A percentile compares a stretch with the other conserved stretches of the same genome.
phyloP scores from a whole-genome alignment of 768 basidiomycete genomes.

The Trametes cinnabarina region DNA sequence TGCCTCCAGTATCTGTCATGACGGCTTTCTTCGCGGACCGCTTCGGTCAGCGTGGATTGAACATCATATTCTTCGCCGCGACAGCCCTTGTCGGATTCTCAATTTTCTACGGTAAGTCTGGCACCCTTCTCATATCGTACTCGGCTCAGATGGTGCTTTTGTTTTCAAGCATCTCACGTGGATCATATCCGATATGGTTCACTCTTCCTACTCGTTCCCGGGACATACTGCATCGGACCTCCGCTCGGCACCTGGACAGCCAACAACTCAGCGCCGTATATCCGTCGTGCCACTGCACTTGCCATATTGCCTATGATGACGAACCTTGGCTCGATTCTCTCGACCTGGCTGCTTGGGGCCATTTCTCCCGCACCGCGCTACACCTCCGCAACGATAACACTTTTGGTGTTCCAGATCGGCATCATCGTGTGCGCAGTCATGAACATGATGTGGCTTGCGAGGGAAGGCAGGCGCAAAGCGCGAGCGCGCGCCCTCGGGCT shows the following conservation, averaged over 20 bases:
- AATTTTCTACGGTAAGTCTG: conserved; percentile 50
- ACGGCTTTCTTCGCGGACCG: conserved; percentile 52
- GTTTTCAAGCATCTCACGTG: conserved; percentile 29
- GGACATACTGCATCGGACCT: conserved; percentile 53
- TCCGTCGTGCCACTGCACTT: conserved; percentile 55
- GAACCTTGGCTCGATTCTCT: conserved; percentile 59
- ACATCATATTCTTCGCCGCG: conserved; percentile 43
- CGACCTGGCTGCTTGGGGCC: conserved; percentile 56
- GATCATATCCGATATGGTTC: conserved; percentile 49
- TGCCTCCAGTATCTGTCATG: conserved; percentile 35
- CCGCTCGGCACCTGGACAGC: conserved; percentile 57
- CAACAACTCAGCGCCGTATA: conserved; percentile 58
- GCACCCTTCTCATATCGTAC: not conserved
- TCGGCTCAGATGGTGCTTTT: not conserved
- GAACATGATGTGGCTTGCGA: not conserved
- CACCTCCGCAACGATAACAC: conserved; percentile 42
- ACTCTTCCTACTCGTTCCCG: conserved; percentile 53
- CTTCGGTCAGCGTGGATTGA: conserved; percentile 49
- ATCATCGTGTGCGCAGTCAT: conserved; percentile 24
- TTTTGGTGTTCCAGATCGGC: conserved; percentile 37
- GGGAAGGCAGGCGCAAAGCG: conserved; percentile 3
- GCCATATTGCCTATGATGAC: conserved; percentile 58
- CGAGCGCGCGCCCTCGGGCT: not conserved
- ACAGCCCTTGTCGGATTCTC: conserved; percentile 49
- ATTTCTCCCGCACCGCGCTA: conserved; percentile 51